phyloP scores from a whole-genome alignment of 257 asterid species.

The Capsicum baccatum region DNA sequence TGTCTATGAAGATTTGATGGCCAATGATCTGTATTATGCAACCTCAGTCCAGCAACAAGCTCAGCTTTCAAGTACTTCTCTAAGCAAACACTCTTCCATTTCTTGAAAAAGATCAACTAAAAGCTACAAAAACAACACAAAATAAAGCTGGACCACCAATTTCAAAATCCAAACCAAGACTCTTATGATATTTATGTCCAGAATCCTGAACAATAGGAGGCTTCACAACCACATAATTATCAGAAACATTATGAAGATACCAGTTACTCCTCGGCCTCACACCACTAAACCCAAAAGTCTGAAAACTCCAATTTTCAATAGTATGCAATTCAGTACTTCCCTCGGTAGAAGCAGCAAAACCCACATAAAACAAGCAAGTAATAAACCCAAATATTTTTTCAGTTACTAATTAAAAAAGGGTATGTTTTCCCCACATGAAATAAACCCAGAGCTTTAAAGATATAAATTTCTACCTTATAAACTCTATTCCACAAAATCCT shows the following conservation, averaged over 20 bases:
- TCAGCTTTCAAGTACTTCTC: constrained; percentile 62
- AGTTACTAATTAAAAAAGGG: too few relatives aligned
- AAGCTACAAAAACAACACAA: constrained; percentile 52
- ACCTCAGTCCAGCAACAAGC: constrained; percentile 68
- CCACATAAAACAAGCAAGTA: constrained; percentile 42
- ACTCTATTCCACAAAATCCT: too few relatives aligned
- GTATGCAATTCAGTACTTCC: constrained; percentile 88
- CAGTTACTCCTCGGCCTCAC: constrained; percentile 25
- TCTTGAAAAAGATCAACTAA: constrained; percentile 61
- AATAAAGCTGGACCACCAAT: constrained; percentile 74
- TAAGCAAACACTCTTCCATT: constrained; percentile 56
- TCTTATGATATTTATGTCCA: constrained; percentile 48
- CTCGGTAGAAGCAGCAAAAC: constrained; percentile 92
- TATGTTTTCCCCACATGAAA: too few relatives aligned
- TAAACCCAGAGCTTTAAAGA: too few relatives aligned
- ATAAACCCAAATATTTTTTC: too few relatives aligned
- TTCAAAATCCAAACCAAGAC: constrained; percentile 72
- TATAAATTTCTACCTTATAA: too few relatives aligned
- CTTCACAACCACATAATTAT: constrained; percentile 50
- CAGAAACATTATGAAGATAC: constrained; percentile 72
- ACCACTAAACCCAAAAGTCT: constrained; percentile 59
- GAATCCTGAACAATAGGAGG: constrained; percentile 56
- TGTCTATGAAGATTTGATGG: too few relatives aligned
- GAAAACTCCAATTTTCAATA: constrained; percentile 83
- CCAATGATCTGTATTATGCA: too few relatives aligned